A percentile compares a stretch with the other conserved stretches of the same genome.
Evolutionary conservation across 1,139 yeast genomes (phyloP).

Genomic region (Debaryomyces subglobosus): DNA sequence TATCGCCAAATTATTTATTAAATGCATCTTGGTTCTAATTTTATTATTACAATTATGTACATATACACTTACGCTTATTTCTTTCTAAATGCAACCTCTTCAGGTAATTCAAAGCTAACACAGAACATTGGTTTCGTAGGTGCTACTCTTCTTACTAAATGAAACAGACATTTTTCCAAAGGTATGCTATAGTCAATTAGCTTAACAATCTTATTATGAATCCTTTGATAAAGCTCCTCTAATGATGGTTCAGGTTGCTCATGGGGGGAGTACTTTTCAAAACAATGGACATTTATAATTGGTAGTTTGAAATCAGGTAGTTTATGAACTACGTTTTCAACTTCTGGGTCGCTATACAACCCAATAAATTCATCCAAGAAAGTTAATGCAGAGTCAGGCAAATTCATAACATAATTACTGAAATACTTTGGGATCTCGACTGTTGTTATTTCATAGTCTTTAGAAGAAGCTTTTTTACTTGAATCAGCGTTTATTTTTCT

Average conservation of each 20-base stretch:
- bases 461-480: conserved; percentile 22
- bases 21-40: not conserved
- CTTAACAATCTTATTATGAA: conserved; percentile 60
- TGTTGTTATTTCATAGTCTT: conserved; percentile 31
- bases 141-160: conserved; percentile 88
- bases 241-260: conserved; percentile 67
- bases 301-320: conserved; percentile 65
- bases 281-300: conserved; percentile 83
- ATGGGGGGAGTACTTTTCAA: conserved; percentile 77
- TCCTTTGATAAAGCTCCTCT: conserved; percentile 64
- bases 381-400: conserved; percentile 92
- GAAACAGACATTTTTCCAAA: conserved; percentile 57
- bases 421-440: conserved; percentile 60
- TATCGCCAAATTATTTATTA: not conserved
- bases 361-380: conserved; percentile 80
- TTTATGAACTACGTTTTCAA: conserved; percentile 32
- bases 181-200: conserved; percentile 55
- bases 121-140: conserved; percentile 98
- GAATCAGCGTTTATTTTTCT: conserved; percentile 35
- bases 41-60: not conserved
- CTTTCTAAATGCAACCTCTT: conserved; percentile 66
- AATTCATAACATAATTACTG: conserved; percentile 87
- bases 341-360: conserved; percentile 51
- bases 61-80: not conserved
- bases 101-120: conserved; percentile 77